These are phyloP conservation scores for Ceratopteris richardii DNA, from an alignment of 75 land plant species.

Conservation along the genomic window DNA sequence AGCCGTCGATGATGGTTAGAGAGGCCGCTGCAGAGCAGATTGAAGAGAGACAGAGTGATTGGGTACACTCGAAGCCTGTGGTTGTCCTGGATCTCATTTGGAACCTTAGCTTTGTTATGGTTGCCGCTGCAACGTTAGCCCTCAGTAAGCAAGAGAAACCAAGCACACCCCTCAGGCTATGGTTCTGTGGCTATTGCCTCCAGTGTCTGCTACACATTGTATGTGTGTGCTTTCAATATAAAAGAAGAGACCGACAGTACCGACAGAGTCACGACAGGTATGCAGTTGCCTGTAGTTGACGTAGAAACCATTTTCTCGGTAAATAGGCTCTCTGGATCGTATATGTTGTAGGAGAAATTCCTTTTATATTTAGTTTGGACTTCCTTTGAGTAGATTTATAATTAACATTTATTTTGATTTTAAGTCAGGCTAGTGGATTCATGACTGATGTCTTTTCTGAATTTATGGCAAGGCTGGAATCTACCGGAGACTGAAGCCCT, in stretches of 20 bases:
- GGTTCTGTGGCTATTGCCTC: slow-evolving; percentile 73
- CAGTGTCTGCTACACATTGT: slow-evolving; percentile 82
- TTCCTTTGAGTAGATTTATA: no score
- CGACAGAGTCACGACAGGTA: background rate
- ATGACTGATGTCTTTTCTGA: no score
- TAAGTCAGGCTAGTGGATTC: no score
- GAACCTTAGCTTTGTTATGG: slow-evolving; percentile 75
- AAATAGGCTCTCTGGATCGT: no score
- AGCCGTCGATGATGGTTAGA: slow-evolving; percentile 81
- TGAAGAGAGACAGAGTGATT: slow-evolving; percentile 92
- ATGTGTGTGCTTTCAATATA: slow-evolving; percentile 77
- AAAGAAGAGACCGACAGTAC: slow-evolving; percentile 32
- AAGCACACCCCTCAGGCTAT: slow-evolving; percentile 53
- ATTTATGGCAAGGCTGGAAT: no score
- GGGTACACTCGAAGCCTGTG: slow-evolving; percentile 88
- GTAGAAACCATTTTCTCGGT: no score
- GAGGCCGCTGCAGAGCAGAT: slow-evolving; percentile 93
- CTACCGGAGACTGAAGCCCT: no score
- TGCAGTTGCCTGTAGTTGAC: no score
- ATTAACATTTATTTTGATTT: no score
- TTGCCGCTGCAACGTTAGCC: slow-evolving; percentile 38
- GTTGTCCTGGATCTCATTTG: slow-evolving; percentile 80
- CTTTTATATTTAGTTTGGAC: no score
- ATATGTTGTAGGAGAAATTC: no score
- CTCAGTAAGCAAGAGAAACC: slow-evolving; percentile 56